Base-by-base conservation (phyloP, 768 basidiomycete species). In the Tricholoma terreum region DNA sequence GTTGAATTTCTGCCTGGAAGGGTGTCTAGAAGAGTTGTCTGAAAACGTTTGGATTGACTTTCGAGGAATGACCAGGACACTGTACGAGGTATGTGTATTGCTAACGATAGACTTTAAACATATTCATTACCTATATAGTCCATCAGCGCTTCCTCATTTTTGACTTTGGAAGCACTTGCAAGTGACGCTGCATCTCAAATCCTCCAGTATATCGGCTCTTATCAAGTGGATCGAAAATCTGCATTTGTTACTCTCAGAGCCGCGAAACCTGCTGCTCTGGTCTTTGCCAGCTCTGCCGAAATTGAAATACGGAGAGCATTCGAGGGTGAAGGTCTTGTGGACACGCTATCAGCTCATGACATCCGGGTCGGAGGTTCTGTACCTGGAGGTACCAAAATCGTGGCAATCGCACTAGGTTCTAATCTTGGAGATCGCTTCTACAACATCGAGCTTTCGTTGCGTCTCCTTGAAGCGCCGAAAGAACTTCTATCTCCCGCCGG, bases 391-490 rank as follows among this genome's bases (percentile, higher is more conserved):
- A 6, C 14, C 24, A 1, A 27, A 27, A 14, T 11, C 14, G 88
- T 79, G 3, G 85, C 85, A 8, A 80, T 98, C 34, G 92, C 92
- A 0, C 70, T 98, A 1, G 96, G 96, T 0, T 90, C 94, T 4
- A 98, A 98, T 66, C 77, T 98, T 0, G 94, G 93, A 0, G 93
- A 97, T 71, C 78, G 89, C 6, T 88, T 93, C 61, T 79, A 78
- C 21, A 89, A 97, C 67, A 89, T 98, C 60, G 87, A 89, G 63
- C 73, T 76, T 34, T 93, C 95, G 0, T 75, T 98, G 6, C 80
- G 84, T 15, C 69, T 87, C 17, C 78, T 98, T 4, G 89, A 92
- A 65, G 65, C 70, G 11, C 82, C 82, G 0, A 60, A 61, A 24
- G 62, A 66, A 11, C 56, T 76, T 10, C 45, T 77, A 11, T 57